A percentile compares a stretch with the other conserved stretches of the same genome.
Evolutionary conservation across 345 rosid genomes (phyloP).

Genomic region (Corchorus olitorius): DNA sequence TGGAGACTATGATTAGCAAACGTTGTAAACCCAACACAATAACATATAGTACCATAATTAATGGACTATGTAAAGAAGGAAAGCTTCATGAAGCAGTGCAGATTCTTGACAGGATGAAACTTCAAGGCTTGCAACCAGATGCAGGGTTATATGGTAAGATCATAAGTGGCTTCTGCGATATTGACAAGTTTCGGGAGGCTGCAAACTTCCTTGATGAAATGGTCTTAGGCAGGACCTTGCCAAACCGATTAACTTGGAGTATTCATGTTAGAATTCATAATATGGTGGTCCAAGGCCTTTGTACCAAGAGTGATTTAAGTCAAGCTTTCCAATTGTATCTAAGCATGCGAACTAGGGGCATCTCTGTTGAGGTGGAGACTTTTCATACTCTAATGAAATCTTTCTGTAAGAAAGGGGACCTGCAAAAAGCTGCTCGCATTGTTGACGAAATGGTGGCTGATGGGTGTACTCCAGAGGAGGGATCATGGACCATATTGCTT

Average conservation of each 20-base stretch:
- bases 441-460: constrained; percentile 70
- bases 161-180: constrained; percentile 56
- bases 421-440: constrained; percentile 58
- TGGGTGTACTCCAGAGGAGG: constrained; percentile 62
- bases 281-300: constrained; percentile 63
- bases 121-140: constrained; percentile 87
- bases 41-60: constrained; percentile 64
- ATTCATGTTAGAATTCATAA: constrained; percentile 68
- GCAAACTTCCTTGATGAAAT: constrained; percentile 88
- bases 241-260: constrained; percentile 75
- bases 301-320: constrained; percentile 36
- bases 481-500: constrained; percentile 53
- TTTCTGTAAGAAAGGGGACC: constrained; percentile 60
- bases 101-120: constrained; percentile 84
- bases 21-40: constrained; percentile 62
- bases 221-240: constrained; percentile 61
- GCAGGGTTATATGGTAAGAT: constrained; percentile 81
- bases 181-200: constrained; percentile 66
- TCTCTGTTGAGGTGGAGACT: constrained; percentile 53
- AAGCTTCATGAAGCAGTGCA: constrained; percentile 69
- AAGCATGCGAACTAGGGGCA: constrained; percentile 69
- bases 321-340: constrained; percentile 64
- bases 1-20: constrained; percentile 66
- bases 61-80: constrained; percentile 78
- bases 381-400: constrained; percentile 46